Evolutionary conservation across 139 green algal genomes (phyloP).

Genomic region (Gonium pectorale): DNA sequence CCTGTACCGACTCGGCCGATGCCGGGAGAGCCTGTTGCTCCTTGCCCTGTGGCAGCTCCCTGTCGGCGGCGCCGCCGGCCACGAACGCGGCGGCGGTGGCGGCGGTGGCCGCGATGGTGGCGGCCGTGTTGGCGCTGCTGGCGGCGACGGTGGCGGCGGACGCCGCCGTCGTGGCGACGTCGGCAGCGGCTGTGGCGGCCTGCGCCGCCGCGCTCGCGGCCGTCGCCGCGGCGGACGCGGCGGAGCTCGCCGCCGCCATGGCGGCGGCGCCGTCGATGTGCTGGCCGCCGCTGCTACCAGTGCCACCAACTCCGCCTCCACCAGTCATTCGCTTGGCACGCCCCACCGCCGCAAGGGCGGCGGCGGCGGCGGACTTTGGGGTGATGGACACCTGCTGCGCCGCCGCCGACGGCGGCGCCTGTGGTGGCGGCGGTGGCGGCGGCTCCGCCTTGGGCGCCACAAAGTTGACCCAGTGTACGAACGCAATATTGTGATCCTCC

Average conservation of each 20-base stretch:
- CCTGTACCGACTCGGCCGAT: no score
- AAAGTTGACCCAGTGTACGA: constrained; percentile 40
- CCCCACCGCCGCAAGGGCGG: background rate
- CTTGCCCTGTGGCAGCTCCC: no score
- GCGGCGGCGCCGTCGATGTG: background rate
- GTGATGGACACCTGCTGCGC: background rate
- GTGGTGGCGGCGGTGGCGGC: background rate
- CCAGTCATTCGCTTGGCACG: no score
- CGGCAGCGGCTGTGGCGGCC: constrained; percentile 21
- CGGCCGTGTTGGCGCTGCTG: constrained; percentile 16
- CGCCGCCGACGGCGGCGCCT: background rate
- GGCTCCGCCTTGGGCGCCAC: background rate
- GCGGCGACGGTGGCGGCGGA: constrained; percentile 33
- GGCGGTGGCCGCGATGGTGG: constrained; percentile 19
- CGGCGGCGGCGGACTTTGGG: background rate
- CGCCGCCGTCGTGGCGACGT: background rate
- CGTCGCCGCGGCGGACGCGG: background rate
- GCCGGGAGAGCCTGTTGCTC: no score
- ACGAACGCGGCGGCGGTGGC: constrained; percentile 14
- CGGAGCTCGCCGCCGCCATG: background rate
- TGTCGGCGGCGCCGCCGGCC: background rate
- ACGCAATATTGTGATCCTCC: constrained; percentile 39
- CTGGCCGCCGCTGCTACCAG: background rate
- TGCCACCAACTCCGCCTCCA: background rate
- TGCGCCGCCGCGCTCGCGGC: constrained; percentile 15